Conservation (phyloP, 164 flowering plant species). For the Protea cynaroides region DNA sequence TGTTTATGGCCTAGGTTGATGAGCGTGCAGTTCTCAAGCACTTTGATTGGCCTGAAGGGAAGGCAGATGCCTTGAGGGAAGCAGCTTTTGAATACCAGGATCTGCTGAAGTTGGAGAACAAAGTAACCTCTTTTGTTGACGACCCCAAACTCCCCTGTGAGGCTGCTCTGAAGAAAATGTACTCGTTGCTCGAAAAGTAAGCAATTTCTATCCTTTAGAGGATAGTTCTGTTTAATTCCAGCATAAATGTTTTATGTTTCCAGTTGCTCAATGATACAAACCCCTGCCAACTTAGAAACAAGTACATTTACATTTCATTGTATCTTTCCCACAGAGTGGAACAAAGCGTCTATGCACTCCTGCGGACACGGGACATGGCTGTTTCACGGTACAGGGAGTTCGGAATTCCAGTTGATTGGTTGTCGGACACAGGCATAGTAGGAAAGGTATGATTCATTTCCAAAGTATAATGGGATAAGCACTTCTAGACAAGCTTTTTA, state of each 20-base stretch:
- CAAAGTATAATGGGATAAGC: not conserved
- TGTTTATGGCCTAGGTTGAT: constrained; percentile 53
- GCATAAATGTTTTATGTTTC: not conserved
- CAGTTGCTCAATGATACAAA: not conserved
- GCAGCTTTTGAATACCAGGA: constrained; percentile 96
- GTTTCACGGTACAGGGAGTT: constrained; percentile 77
- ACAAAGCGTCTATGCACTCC: constrained; percentile 81
- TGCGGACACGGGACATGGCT: constrained; percentile 93
- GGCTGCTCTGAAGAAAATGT: constrained; percentile 91
- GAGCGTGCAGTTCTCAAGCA: constrained; percentile 98
- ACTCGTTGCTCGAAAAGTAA: constrained; percentile 91
- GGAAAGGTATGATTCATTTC: constrained; percentile 65
- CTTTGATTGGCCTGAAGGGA: constrained; percentile 99
- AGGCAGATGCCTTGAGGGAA: constrained; percentile 96
- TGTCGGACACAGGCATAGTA: constrained; percentile 76
- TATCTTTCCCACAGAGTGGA: constrained; percentile 68
- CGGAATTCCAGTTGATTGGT: constrained; percentile 90
- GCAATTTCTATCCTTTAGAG: constrained; percentile 16
- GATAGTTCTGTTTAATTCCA: not conserved
- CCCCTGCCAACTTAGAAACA: not conserved
- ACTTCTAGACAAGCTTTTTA: not conserved
- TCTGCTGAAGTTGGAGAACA: constrained; percentile 71
- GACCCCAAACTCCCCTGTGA: constrained; percentile 86
- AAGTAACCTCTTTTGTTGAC: constrained; percentile 63
- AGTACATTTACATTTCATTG: not conserved